Conservation (phyloP, 2,329 filamentous ascomycete genomes). For the Phyllosticta capitalensis region DNA sequence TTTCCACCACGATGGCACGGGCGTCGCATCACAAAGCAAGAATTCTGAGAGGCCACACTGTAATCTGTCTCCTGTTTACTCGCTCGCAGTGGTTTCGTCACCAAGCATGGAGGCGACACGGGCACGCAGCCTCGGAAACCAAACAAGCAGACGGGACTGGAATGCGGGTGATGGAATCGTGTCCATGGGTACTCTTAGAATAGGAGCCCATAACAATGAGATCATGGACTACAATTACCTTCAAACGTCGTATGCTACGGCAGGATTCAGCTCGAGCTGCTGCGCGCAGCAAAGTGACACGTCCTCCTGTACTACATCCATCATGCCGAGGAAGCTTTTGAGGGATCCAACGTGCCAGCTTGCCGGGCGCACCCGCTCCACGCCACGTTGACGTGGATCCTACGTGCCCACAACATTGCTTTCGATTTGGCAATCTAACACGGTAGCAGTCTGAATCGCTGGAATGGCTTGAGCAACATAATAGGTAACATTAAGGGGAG, state of each 20-base stretch:
- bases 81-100: background rate
- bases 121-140: background rate
- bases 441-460: background rate
- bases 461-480: background rate
- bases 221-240: background rate
- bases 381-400: background rate
- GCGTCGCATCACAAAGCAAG: background rate
- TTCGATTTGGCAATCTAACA: background rate
- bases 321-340: background rate
- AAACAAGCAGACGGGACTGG: background rate
- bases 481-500: background rate
- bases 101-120: background rate
- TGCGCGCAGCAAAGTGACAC: background rate
- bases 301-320: background rate
- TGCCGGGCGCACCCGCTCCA: background rate
- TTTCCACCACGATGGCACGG: background rate
- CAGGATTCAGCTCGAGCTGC: background rate
- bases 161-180: background rate
- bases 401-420: background rate
- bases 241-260: background rate
- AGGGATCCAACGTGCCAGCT: background rate
- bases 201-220: background rate
- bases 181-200: too few relatives aligned
- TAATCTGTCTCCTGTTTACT: background rate
- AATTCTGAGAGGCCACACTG: background rate